phyloP scores from a whole-genome alignment of 345 rosid species.

The Mallotus nudiflorus region DNA sequence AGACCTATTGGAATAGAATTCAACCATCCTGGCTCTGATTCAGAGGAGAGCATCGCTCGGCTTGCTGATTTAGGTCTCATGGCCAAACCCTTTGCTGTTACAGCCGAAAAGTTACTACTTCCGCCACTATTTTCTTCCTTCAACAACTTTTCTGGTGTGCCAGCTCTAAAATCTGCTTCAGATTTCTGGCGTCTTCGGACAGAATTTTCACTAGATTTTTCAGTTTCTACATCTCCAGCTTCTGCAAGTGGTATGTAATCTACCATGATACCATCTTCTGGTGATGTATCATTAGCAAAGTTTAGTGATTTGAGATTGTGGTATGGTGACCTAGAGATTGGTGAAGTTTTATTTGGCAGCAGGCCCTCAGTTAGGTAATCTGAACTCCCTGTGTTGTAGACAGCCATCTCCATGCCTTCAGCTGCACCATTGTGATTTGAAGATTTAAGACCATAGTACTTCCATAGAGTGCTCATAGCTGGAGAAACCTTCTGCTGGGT shows the following conservation, averaged over 20 bases:
- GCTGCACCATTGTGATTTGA: constrained; percentile 26
- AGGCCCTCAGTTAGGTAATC: constrained; percentile 20
- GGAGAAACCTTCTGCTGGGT: constrained; percentile 52
- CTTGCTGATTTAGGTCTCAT: constrained; percentile 62
- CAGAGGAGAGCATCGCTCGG: constrained; percentile 33
- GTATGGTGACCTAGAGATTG: constrained; percentile 28
- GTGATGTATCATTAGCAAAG: constrained; percentile 22
- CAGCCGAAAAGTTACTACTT: constrained; percentile 44
- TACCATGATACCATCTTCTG: constrained; percentile 25
- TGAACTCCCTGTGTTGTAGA: constrained; percentile 36
- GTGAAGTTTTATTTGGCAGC: constrained; percentile 30
- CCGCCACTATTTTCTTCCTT: constrained; percentile 52
- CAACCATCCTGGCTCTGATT: constrained; percentile 44
- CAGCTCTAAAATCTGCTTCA: constrained; percentile 29
- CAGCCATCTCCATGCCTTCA: constrained; percentile 60
- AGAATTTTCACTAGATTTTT: constrained; percentile 42
- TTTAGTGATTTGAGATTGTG: constrained; percentile 22
- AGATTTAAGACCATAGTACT: constrained; percentile 66
- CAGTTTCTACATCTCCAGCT: constrained; percentile 42
- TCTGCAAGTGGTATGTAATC: constrained; percentile 37
- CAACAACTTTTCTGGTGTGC: constrained; percentile 56
- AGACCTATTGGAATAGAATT: constrained; percentile 34
- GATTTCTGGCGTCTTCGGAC: constrained; percentile 54
- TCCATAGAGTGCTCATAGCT: constrained; percentile 81
- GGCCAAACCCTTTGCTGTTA: constrained; percentile 63